Conservation (phyloP, 2,329 filamentous ascomycete genomes). For the Hyphodiscus sp. region DNA sequence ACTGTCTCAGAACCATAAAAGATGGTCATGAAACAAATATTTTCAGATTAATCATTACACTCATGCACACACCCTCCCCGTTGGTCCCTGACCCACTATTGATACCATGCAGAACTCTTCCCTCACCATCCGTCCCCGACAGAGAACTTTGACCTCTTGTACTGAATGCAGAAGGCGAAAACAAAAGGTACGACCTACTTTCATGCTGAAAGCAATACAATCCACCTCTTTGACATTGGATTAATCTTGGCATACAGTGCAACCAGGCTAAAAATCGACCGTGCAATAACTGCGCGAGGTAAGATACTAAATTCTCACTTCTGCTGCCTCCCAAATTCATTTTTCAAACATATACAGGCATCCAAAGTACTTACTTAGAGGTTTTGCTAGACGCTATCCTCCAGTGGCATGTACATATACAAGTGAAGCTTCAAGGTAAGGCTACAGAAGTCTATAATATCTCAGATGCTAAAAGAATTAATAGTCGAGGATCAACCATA, state of each 20-base stretch:
- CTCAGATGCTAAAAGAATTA: no score
- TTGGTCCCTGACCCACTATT: background rate
- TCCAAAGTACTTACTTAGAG: no score
- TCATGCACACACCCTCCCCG: no score
- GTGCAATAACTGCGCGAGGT: conserved; percentile 22
- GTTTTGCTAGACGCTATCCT: conserved; percentile 17
- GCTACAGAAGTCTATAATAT: no score
- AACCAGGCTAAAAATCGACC: conserved; percentile 23
- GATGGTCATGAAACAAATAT: no score
- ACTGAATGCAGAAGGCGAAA: conserved; percentile 22
- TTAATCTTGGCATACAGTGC: conserved; percentile 7
- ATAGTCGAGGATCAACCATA: no score
- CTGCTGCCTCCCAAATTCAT: no score
- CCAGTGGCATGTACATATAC: conserved; percentile 19
- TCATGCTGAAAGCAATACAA: no score
- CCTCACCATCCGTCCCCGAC: conserved; percentile 14
- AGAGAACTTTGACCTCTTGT: conserved; percentile 21
- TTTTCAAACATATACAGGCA: no score
- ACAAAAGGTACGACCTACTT: conserved; percentile 15
- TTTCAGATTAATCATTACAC: no score
- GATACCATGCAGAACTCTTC: conserved; percentile 18
- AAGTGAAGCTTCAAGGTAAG: conserved; percentile 16
- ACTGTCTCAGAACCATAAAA: background rate
- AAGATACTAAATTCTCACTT: no score
- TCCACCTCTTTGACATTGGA: background rate